Conservation (phyloP, 2,329 filamentous ascomycete species). For the Aspergillus persii region DNA sequence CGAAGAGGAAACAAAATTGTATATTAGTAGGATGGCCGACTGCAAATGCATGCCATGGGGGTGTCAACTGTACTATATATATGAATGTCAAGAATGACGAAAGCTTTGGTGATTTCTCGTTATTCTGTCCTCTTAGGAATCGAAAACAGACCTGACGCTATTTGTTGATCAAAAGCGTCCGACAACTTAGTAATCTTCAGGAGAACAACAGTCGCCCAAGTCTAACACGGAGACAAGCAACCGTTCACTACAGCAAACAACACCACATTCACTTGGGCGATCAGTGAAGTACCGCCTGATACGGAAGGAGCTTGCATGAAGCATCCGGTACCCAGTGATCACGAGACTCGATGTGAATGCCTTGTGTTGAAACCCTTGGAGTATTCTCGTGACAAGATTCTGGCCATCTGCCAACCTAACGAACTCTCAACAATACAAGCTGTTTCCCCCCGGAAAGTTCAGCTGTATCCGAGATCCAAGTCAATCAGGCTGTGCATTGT, state of each 20-base stretch:
- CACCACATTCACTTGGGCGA: not conserved
- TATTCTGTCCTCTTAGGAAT: not conserved
- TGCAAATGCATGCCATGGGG: not conserved
- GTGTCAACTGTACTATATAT: constrained; percentile 22
- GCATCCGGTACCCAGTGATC: not conserved
- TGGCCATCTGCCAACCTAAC: not conserved
- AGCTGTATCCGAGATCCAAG: not conserved
- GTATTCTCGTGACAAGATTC: not conserved
- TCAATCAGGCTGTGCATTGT: not conserved
- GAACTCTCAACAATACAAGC: not conserved
- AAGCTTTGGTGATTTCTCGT: not conserved
- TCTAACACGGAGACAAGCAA: not conserved
- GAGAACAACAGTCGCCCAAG: not conserved
- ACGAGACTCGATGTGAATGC: not conserved
- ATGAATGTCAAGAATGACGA: not conserved
- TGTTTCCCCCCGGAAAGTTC: not conserved
- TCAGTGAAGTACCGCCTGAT: too few relatives aligned
- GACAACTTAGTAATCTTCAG: not conserved
- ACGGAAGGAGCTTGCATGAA: too few relatives aligned
- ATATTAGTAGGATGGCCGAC: constrained; percentile 14
- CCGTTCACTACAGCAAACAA: not conserved
- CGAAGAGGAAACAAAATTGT: constrained; percentile 14
- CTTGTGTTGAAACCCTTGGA: not conserved
- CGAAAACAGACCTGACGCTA: not conserved
- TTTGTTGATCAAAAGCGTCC: not conserved